These are phyloP conservation scores for Chrysanthemum makinoi DNA, from an alignment of 129 eudicot genomes.

Conservation along the genomic window DNA sequence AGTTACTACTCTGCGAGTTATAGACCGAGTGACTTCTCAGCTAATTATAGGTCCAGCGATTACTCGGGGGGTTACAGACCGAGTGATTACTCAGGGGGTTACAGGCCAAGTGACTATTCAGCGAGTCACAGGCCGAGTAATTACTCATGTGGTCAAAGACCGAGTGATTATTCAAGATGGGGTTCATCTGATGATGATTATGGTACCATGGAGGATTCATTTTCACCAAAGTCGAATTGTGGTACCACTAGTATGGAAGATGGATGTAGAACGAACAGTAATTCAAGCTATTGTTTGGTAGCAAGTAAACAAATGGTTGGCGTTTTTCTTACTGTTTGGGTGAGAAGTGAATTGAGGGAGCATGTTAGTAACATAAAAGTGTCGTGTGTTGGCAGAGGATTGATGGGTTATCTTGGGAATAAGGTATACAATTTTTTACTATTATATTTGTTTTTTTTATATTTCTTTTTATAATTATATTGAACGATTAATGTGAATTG, in stretches of 20 bases:
- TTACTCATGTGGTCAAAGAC: conserved; percentile 62
- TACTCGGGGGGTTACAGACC: conserved; percentile 50
- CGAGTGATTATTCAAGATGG: conserved; percentile 85
- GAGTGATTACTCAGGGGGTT: conserved; percentile 54
- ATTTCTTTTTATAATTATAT: no score
- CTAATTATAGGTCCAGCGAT: conserved; percentile 58
- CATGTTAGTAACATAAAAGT: conserved; percentile 77
- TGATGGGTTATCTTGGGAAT: conserved; percentile 97
- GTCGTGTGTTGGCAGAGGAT: conserved; percentile 97
- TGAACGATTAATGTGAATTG: neutral
- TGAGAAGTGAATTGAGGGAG: conserved; percentile 74
- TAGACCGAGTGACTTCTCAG: conserved; percentile 51
- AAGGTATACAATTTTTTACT: conserved; percentile 50
- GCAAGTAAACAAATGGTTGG: conserved; percentile 99
- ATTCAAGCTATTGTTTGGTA: conserved; percentile 69
- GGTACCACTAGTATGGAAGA: conserved; percentile 51
- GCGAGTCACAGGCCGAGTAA: conserved; percentile 58
- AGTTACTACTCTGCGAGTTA: conserved; percentile 56
- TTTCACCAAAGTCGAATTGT: conserved; percentile 50
- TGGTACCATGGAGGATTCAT: conserved; percentile 60
- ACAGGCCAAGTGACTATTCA: conserved; percentile 68
- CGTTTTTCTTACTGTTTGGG: conserved; percentile 87
- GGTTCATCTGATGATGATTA: conserved; percentile 90
- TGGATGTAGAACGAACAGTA: conserved; percentile 26
- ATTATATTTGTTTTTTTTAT: neutral